Percentiles rank a stretch among this genome's conserved stretches.
phyloP scores from a whole-genome alignment of 306 rosid genomes.

The Vicia sativa region DNA sequence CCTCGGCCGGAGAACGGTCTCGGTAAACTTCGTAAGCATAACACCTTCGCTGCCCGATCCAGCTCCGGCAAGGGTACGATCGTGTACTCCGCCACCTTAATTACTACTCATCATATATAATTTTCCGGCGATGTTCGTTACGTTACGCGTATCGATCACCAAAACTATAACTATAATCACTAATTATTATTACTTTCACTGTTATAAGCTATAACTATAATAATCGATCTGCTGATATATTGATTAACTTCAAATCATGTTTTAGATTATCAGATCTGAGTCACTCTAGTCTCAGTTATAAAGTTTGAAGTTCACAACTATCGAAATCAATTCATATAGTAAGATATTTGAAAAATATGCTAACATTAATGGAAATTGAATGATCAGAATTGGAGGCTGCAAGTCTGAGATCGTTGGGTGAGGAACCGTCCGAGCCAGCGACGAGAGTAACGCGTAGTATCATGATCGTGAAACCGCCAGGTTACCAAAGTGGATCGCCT shows the following conservation, averaged over 20 bases:
- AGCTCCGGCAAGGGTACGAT: slow-evolving; percentile 71
- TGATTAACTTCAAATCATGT: slow-evolving; percentile 17
- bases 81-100: slow-evolving; percentile 41
- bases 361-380: slow-evolving; percentile 4
- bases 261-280: slow-evolving; percentile 40
- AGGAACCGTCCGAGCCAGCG: slow-evolving; percentile 50
- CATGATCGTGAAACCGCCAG: slow-evolving; percentile 84
- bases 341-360: too few species aligned
- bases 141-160: neutral
- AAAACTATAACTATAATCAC: slow-evolving; percentile 10
- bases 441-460: slow-evolving; percentile 73
- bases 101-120: slow-evolving; percentile 9
- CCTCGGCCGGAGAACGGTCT: slow-evolving; percentile 88
- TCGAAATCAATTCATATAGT: neutral
- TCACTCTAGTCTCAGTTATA: neutral
- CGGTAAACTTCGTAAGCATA: slow-evolving; percentile 79
- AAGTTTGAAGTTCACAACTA: neutral
- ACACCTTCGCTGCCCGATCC: slow-evolving; percentile 52
- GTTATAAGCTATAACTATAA: neutral
- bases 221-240: slow-evolving; percentile 13
- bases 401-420: slow-evolving; percentile 53
- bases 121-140: neutral
- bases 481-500: slow-evolving; percentile 64
- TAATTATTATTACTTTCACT: neutral
- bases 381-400: slow-evolving; percentile 58